Evolutionary conservation across 2,329 filamentous ascomycete species (phyloP), one percentile per base, ranked within the genome.

Genomic region (Fusarium sp.): DNA sequence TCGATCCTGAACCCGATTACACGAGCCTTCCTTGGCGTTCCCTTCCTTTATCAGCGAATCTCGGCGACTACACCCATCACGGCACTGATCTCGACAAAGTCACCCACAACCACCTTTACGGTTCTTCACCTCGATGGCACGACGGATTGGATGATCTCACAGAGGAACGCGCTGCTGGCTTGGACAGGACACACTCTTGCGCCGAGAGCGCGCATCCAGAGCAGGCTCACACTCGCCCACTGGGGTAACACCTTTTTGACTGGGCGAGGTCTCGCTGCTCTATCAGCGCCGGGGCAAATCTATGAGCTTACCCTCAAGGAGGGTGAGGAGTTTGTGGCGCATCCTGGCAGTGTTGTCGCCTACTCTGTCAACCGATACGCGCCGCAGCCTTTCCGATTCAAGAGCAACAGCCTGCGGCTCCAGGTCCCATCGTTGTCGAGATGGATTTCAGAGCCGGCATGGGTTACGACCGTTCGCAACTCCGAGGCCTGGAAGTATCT

Each of bases 221-320:
- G 84, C 39, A 85, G 85, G 64, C 84, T 97, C 73, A 88, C 91
- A 53, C 73, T 97, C 47, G 88, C 92, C 41, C 89, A 97, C 73
- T 98, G 94, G 94, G 95, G 95, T 69, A 95, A 87, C 79, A 93
- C 94, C 11, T 86, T 91, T 64, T 82, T 97, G 58, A 97, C 93
- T 0, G 95, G 95, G 35, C 86, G 95, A 65, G 95, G 95, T 1
- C 81, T 99, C 22, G 85, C 93, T 1, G 94, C 93, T 2, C 81
- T 99, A 13, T 88, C 91, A 8, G 93, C 93, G 7, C 91, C 90
- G 19, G 95, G 95, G 0, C 92, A 97, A 73, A 88, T 97, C 58
- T 97, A 97, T 75, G 90, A 95, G 68, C 82, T 99, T 31, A 88
- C 87, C 2, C 79, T 99, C 47, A 88, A 87, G 57, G 87, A 89